Evolutionary conservation across 768 basidiomycete species (phyloP), one percentile per base, ranked within the genome.

Genomic region (Austroboletus festivus): DNA sequence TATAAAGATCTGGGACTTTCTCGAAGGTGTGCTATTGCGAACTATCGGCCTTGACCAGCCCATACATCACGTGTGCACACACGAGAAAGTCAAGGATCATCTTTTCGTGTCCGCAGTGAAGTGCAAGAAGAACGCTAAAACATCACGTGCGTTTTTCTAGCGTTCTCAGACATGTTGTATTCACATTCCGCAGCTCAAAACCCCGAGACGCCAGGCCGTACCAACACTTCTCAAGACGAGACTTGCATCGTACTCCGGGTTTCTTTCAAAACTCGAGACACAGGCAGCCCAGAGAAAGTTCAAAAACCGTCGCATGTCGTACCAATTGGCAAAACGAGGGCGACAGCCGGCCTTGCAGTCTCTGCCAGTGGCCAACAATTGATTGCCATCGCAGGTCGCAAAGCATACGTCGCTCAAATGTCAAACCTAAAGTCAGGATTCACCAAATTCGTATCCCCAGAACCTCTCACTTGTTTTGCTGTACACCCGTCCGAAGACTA

Each of bases 401-500:
- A 88, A 53, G 81, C 82, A n/a, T 87, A 92, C 63, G 80, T 93
- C 41, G 83, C 81, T 16, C 69, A 74, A 39, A 77, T 79, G 3
- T 70, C 79, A 2, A 73, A 81, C 24, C 64, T 81, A 44, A 73
- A 76, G 47, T 71, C 79, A 10, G 86, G 88, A 3, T 90, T 89
- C 66, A 83, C 80, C 34, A 93, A 92, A 68, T 90, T 87, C 57
- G 83, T 87, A 12, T 88, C 88, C 39, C 80, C 86, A 1, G 89
- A 95, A 48, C 70, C 68, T 22, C 72, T 97, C 49, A 93, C 89
- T 2, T 92, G 89, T 63, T 73, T 96, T 37, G 82, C 89, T 5
- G 88, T 89, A 63, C 92, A 95, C 64, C 95, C 95, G 2, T 76
- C 73, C 43, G 86, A 96, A 53, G 90, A 94, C 47, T 94, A 89